These are phyloP conservation scores for Pistacia integerrima DNA, from an alignment of 345 rosid genomes.

Conservation along the genomic window DNA sequence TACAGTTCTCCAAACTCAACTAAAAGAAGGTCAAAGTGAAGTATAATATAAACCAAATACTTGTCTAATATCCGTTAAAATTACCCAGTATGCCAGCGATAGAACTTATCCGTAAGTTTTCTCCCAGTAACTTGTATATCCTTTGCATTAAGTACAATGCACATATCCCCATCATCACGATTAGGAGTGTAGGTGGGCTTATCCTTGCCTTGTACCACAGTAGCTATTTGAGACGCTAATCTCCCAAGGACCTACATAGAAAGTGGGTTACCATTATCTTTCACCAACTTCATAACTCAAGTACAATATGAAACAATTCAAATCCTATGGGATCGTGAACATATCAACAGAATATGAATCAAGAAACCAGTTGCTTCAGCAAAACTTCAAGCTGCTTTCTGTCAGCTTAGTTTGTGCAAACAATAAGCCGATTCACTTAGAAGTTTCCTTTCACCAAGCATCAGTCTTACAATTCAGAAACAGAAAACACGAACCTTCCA, in stretches of 20 bases:
- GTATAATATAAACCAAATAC: background rate
- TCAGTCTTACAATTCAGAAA: too few species aligned
- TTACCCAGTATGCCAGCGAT: constrained; percentile 95
- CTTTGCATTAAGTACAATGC: constrained; percentile 96
- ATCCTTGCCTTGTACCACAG: constrained; percentile 94
- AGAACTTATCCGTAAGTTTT: constrained; percentile 89
- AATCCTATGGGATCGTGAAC: background rate
- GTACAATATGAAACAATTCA: background rate
- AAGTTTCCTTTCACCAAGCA: too few species aligned
- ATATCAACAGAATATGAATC: background rate
- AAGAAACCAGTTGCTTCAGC: constrained; percentile 1
- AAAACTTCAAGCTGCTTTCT: background rate
- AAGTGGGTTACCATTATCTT: constrained; percentile 1
- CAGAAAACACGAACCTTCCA: too few species aligned
- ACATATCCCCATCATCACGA: constrained; percentile 95
- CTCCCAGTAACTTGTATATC: constrained; percentile 83
- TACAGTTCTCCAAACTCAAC: background rate
- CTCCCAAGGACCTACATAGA: constrained; percentile 83
- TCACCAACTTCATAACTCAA: background rate
- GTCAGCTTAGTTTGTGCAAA: background rate
- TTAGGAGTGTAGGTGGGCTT: constrained; percentile 91
- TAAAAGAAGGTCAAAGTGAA: background rate
- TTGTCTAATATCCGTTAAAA: constrained; percentile 24
- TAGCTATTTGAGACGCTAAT: constrained; percentile 90
- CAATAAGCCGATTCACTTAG: background rate